phyloP scores from a whole-genome alignment of 768 basidiomycete genomes.

The Serendipita sp. region DNA sequence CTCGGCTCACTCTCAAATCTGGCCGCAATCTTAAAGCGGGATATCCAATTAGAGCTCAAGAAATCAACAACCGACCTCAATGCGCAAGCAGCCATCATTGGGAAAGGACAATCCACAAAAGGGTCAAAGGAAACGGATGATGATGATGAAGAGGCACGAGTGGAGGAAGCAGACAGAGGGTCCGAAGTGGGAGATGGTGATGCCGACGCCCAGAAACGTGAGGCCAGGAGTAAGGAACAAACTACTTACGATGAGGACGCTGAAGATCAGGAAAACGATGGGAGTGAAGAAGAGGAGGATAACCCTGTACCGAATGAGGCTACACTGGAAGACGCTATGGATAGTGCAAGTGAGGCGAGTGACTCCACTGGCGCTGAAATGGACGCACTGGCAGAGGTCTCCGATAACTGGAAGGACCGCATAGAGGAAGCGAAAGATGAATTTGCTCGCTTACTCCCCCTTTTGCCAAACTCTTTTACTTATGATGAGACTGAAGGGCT shows the following conservation, averaged over 20 bases:
- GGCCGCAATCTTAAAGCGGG: slow-evolving; percentile 76
- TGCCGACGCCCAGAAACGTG: slow-evolving; percentile 60
- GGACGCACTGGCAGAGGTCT: slow-evolving; percentile 17
- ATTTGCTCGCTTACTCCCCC: slow-evolving; percentile 23
- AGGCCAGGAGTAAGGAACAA: slow-evolving; percentile 54
- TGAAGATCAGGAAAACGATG: slow-evolving; percentile 28
- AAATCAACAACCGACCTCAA: slow-evolving; percentile 64
- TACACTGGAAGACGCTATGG: slow-evolving; percentile 45
- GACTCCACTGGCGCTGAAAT: slow-evolving; percentile 16
- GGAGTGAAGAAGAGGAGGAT: slow-evolving; percentile 27
- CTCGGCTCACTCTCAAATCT: slow-evolving; percentile 50
- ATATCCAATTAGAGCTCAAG: slow-evolving; percentile 75
- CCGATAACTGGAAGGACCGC: slow-evolving; percentile 21
- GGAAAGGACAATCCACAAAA: slow-evolving; percentile 49
- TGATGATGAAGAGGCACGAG: slow-evolving; percentile 31
- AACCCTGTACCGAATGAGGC: slow-evolving; percentile 31
- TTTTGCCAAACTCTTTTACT: slow-evolving; percentile 11
- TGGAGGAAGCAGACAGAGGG: slow-evolving; percentile 35
- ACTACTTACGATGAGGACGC: slow-evolving; percentile 64
- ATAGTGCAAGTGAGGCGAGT: slow-evolving; percentile 25
- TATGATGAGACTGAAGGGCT: slow-evolving; percentile 31
- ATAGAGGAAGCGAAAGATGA: slow-evolving; percentile 29
- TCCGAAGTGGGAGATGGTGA: slow-evolving; percentile 74
- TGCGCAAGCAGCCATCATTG: slow-evolving; percentile 63
- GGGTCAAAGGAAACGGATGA: slow-evolving; percentile 30